These are phyloP conservation scores for Schizophyllum amplum DNA, from an alignment of 1,284 basidiomycete species.

Conservation along the genomic window DNA sequence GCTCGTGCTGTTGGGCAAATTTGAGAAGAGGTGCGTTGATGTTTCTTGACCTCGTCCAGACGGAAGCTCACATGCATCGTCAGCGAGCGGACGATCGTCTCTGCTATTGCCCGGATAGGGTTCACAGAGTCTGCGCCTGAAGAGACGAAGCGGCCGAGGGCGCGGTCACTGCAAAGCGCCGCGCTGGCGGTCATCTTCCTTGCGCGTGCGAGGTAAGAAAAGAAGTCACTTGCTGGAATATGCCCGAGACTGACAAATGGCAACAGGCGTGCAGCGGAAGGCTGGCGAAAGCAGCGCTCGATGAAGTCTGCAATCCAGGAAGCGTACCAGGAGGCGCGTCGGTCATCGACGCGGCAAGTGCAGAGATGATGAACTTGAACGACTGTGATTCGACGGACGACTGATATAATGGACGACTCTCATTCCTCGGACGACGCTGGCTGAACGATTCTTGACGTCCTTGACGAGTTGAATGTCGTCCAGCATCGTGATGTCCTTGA, in stretches of 20 bases:
- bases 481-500: background rate
- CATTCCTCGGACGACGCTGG: no score
- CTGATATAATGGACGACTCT: no score
- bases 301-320: background rate
- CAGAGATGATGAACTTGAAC: no score
- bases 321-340: background rate
- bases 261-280: background rate
- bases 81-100: conserved; percentile 74
- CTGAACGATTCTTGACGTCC: no score
- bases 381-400: no score
- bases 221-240: conserved; percentile 14
- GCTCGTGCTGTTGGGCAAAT: conserved; percentile 50
- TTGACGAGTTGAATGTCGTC: no score
- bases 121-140: conserved; percentile 35
- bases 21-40: conserved; percentile 62
- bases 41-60: background rate
- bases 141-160: conserved; percentile 27
- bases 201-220: conserved; percentile 54
- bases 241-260: background rate
- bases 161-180: conserved; percentile 48
- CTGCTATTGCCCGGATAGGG: conserved; percentile 72
- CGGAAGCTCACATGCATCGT: conserved; percentile 5
- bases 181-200: conserved; percentile 60
- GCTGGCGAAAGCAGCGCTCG: background rate
- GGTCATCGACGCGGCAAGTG: background rate